Conservation (phyloP, 345 rosid species). For the Passiflora organensis region DNA sequence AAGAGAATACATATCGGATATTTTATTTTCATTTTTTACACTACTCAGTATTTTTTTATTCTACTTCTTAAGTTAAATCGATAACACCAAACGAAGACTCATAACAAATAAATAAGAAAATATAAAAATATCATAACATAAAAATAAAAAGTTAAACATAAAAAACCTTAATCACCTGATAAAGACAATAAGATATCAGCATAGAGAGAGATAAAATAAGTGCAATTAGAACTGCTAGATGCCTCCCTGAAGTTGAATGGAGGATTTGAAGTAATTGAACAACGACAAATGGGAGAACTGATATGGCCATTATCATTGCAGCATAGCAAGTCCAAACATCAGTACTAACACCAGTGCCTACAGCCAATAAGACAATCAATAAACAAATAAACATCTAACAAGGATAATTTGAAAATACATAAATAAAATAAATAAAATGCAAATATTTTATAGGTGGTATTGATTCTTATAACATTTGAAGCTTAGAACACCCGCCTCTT, state of each 20-base stretch:
- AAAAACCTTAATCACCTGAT: constrained; percentile 60
- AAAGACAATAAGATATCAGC: constrained; percentile 76
- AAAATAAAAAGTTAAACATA: neutral
- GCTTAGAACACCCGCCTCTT: too few relatives aligned
- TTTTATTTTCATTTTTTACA: too few relatives aligned
- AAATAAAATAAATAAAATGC: too few relatives aligned
- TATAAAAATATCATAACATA: too few relatives aligned
- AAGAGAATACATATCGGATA: too few relatives aligned
- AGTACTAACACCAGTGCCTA: constrained; percentile 42
- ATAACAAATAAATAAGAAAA: too few relatives aligned
- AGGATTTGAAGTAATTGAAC: constrained; percentile 78
- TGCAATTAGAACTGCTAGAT: constrained; percentile 58
- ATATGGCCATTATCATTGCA: constrained; percentile 76
- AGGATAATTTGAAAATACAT: too few relatives aligned
- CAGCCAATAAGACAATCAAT: neutral
- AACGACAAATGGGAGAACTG: constrained; percentile 73
- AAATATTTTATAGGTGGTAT: too few relatives aligned
- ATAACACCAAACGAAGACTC: too few relatives aligned
- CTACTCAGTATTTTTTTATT: too few relatives aligned
- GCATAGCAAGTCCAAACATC: constrained; percentile 81
- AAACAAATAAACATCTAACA: neutral
- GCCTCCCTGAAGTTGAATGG: constrained; percentile 66
- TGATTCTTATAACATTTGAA: too few relatives aligned
- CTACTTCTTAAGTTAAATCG: too few relatives aligned
- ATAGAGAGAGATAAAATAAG: constrained; percentile 46